These are phyloP conservation scores for Kitagawia praeruptora DNA, from an alignment of 129 eudicot genomes.

Conservation along the genomic window DNA sequence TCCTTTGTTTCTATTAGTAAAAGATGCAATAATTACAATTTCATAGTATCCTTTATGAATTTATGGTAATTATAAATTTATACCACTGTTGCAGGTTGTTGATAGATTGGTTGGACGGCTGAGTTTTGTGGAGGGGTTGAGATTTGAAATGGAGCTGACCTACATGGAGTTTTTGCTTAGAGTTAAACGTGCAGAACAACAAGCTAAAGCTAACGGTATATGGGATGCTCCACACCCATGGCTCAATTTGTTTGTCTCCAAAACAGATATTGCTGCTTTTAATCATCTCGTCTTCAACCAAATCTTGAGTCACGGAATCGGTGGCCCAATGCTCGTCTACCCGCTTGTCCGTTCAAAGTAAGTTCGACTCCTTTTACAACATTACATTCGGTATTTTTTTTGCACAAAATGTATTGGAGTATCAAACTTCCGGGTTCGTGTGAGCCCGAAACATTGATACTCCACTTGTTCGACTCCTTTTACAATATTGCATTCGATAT, in stretches of 20 bases:
- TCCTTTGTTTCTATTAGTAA: neutral
- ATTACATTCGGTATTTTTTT: neutral
- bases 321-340: constrained; percentile 89
- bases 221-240: constrained; percentile 98
- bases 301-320: constrained; percentile 65
- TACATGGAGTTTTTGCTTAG: constrained; percentile 67
- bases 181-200: constrained; percentile 61
- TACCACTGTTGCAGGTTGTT: constrained; percentile 41
- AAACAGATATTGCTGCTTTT: constrained; percentile 53
- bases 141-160: constrained; percentile 48
- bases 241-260: constrained; percentile 79
- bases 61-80: neutral
- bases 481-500: no score
- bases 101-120: constrained; percentile 48
- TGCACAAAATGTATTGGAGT: neutral
- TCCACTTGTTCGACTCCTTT: no score
- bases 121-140: constrained; percentile 36
- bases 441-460: neutral
- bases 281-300: constrained; percentile 63
- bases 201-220: constrained; percentile 65
- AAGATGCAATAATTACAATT: neutral
- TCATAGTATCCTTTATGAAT: no score
- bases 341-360: constrained; percentile 78
- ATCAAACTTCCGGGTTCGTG: neutral
- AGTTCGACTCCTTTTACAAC: neutral